These are phyloP conservation scores for Ogataea chonburiensis DNA, from an alignment of 805 yeast species.

Conservation along the genomic window DNA sequence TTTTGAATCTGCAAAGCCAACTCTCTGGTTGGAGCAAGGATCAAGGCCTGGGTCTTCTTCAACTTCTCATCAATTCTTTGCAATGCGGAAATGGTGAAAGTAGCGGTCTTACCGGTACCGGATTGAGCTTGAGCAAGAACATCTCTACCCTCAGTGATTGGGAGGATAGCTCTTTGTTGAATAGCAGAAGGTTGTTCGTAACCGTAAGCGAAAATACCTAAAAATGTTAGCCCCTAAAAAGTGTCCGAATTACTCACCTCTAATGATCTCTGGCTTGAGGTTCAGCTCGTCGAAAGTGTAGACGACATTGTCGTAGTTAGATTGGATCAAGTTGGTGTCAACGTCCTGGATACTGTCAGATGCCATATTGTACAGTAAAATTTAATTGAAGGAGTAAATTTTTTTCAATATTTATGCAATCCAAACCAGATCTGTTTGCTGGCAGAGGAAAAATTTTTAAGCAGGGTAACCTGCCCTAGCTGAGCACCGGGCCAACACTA, in stretches of 20 bases:
- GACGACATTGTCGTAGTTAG: slow-evolving; percentile 93
- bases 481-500: not conserved
- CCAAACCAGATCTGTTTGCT: slow-evolving; percentile 12
- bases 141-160: slow-evolving; percentile 91
- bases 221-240: slow-evolving; percentile 28
- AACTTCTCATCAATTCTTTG: slow-evolving; percentile 75
- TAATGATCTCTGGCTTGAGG: slow-evolving; percentile 68
- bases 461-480: slow-evolving; percentile 8
- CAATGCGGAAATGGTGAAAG: slow-evolving; percentile 91
- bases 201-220: slow-evolving; percentile 81
- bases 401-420: slow-evolving; percentile 3
- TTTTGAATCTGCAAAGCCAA: slow-evolving; percentile 89
- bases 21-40: slow-evolving; percentile 95
- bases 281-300: slow-evolving; percentile 74
- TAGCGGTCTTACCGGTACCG: slow-evolving; percentile 99
- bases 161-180: slow-evolving; percentile 95
- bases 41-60: slow-evolving; percentile 82
- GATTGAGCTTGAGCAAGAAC: slow-evolving; percentile 98
- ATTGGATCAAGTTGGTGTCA: slow-evolving; percentile 80
- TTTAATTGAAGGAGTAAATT: slow-evolving; percentile 12
- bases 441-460: slow-evolving; percentile 12
- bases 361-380: slow-evolving; percentile 37
- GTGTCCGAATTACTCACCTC: slow-evolving; percentile 41
- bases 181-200: slow-evolving; percentile 96
- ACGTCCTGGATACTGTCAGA: slow-evolving; percentile 68